Conservation (phyloP, 352 stramenopile genomes). For the Phytophthora cactorum region DNA sequence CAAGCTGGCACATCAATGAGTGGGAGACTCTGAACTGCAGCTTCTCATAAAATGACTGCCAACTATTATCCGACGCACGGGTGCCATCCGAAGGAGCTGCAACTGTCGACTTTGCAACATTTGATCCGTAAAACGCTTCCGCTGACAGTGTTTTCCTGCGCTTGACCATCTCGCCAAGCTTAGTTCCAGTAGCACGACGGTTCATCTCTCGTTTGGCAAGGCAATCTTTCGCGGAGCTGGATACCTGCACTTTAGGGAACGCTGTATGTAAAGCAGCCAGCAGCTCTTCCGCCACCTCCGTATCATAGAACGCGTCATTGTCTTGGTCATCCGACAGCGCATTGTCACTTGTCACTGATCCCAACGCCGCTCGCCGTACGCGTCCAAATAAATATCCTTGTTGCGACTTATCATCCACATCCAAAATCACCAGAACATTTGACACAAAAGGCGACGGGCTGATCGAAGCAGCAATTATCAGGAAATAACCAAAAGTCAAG, state of each 20-base stretch:
- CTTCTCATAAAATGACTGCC: conserved; percentile 68
- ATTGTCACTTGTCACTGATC: background rate
- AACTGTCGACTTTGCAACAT: background rate
- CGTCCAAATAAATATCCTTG: conserved; percentile 65
- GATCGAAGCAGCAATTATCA: conserved; percentile 4
- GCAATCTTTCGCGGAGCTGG: conserved; percentile 42
- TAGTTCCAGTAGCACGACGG: conserved; percentile 6
- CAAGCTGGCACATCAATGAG: conserved; percentile 79
- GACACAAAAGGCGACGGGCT: conserved; percentile 66
- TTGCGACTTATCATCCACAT: conserved; percentile 42
- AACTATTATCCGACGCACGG: conserved; percentile 18
- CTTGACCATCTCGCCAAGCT: conserved; percentile 28
- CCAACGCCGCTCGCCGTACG: conserved; percentile 11
- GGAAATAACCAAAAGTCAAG: background rate
- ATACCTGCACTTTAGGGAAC: conserved; percentile 57
- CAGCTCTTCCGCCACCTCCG: conserved; percentile 39
- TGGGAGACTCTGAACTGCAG: conserved; percentile 82
- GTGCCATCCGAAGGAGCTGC: background rate
- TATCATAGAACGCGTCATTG: conserved; percentile 31
- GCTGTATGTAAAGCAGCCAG: conserved; percentile 48
- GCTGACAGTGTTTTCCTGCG: conserved; percentile 40
- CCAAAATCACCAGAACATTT: conserved; percentile 56
- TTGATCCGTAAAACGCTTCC: conserved; percentile 43
- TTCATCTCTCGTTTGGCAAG: conserved; percentile 29
- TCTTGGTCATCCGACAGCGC: background rate